Base-by-base conservation (phyloP, 371 early-diverging fungal genomes). In the Mortierella sp. region DNA sequence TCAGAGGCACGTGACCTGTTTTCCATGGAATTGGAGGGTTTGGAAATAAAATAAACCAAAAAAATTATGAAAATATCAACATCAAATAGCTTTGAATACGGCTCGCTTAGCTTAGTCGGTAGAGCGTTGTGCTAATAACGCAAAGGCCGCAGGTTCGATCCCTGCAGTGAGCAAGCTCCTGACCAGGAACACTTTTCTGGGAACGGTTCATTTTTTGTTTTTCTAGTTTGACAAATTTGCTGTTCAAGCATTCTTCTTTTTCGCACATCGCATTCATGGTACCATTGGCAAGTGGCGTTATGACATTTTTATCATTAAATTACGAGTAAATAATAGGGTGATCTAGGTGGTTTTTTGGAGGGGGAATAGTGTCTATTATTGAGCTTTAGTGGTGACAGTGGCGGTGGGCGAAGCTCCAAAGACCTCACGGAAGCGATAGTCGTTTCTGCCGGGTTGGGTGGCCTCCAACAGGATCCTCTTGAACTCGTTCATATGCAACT, bases 381-480 rank as follows among this genome's bases (percentile, higher is more conserved):
- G 64, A 37, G 64, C 16, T 21, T 64, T 64, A 37, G 34, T 21
- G 28, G 26, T 46, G 28, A 21, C 14, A 28, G 44, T 28, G 13
- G 51, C 26, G 24, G 51, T 14, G 43, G 48, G 13, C 13, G 5
- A 13, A 13, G 48, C 48, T 46, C 48, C 48, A 43, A 82, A 43
- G 21, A 72, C 54, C 5, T 82, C 82, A 4, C 51, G 78, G 69
- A 82, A 78, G 43, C 11, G 64, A 69, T 75, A 82, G 28, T 54
- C 51, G 14, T 51, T 76, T 24, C 73, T 69, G 24, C 48, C 77
- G 5, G 74, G 72, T 34, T 71, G 57, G 10, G 75, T 67, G 0
- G 76, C 80, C 54, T 75, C 76, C 40, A 84, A 28, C 14, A 84
- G 70, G 37, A 84, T 78, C 31, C 84, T 61, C 78, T 78, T 80